Evolutionary conservation across 208 protist species (phyloP), one percentile per base, ranked within the genome.

Genomic region (Trypanosoma vivax): DNA sequence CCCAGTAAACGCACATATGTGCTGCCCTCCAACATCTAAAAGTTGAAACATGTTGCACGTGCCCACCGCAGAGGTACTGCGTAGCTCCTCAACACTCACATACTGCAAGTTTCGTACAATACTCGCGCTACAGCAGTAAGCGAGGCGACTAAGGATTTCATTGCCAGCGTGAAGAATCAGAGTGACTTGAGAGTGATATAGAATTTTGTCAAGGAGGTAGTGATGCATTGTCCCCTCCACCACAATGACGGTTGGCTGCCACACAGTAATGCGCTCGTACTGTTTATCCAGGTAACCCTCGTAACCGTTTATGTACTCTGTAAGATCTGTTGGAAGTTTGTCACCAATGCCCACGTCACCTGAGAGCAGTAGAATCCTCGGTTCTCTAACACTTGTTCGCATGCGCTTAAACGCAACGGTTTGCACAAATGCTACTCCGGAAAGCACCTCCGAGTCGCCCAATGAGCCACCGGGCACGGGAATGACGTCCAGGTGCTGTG

Each of bases 161-260:
- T 55, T 28, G 16, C 79, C 79, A 9, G 75, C 81, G 30, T 90
- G 30, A 23, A 84, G 53, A 39, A 93, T 55, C 9, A 90, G 69
- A 16, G 62, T 69, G 46, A 79, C 76, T 45, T 40, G 29, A 23
- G 62, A 72, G 23, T 73, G 46, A 24, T 71, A 29, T 42, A 73
- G 40, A 37, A 89, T 74, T 24, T 53, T 63, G 27, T 70, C 46
- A 25, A 79, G 76, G 46, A 93, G 60, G 54, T 82, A 83, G 58
- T 90, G 79, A 56, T 93, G 80, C 79, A 90, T 82, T 42, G 67
- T 63, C 6, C 79, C 67, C 48, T 87, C 76, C 18, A 86, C 74
- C 19, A 88, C 76, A 41, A 93, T 76, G 2, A 93, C 66, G 16
- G 76, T 69, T 1, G 86, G 79, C 7, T 47, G 46, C 73, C 73